These are phyloP conservation scores for Metarhizium rileyi DNA, from an alignment of 2,329 filamentous ascomycete species.

Conservation along the genomic window DNA sequence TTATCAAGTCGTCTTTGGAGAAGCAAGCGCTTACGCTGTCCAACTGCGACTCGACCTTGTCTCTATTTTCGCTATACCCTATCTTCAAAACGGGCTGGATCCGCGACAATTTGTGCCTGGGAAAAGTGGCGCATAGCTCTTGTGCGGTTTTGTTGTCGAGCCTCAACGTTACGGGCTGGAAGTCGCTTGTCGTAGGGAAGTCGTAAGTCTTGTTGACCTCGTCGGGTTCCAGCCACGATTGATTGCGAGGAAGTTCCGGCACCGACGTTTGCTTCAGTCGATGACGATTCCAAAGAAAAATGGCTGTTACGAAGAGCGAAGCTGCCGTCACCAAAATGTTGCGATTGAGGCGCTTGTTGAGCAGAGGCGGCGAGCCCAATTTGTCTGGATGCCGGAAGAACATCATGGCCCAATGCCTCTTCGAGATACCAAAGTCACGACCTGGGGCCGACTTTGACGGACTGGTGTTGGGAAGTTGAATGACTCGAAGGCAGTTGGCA, in stretches of 20 bases:
- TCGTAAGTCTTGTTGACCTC: slow-evolving; percentile 14
- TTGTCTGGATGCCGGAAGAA: neutral
- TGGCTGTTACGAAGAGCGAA: slow-evolving; percentile 13
- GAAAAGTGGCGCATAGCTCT: slow-evolving; percentile 22
- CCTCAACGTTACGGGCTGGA: slow-evolving; percentile 19
- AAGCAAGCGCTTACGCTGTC: slow-evolving; percentile 43
- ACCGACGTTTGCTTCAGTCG: neutral
- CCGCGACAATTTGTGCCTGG: slow-evolving; percentile 19
- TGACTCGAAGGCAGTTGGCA: no score
- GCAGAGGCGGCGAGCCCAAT: slow-evolving; percentile 3
- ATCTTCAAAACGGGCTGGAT: slow-evolving; percentile 25
- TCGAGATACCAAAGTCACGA: neutral
- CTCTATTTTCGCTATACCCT: slow-evolving; percentile 17
- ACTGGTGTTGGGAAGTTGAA: no score
- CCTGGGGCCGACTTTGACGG: neutral
- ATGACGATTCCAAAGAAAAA: neutral
- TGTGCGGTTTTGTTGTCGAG: slow-evolving; percentile 12
- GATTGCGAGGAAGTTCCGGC: neutral
- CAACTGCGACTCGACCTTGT: slow-evolving; percentile 32
- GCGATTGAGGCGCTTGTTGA: slow-evolving; percentile 23
- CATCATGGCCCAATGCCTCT: neutral
- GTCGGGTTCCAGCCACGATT: neutral
- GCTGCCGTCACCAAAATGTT: slow-evolving; percentile 16
- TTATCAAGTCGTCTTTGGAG: slow-evolving; percentile 26
- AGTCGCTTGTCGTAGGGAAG: slow-evolving; percentile 20